Evolutionary conservation across 2,329 filamentous ascomycete species (phyloP).

Genomic region (Pseudogymnoascus sp.): DNA sequence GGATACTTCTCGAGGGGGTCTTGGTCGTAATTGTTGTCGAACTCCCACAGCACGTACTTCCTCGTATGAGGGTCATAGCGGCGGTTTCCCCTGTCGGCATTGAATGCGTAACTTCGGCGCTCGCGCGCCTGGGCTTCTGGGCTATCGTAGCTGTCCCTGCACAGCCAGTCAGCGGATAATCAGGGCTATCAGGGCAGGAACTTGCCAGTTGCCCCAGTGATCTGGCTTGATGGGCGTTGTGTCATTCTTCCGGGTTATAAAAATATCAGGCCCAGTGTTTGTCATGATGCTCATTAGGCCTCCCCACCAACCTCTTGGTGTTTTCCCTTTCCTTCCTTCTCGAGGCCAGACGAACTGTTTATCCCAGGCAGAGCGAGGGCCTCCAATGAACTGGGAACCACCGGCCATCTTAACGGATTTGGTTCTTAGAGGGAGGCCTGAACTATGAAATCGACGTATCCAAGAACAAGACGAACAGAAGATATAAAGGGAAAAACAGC

Average conservation of each 20-base stretch:
- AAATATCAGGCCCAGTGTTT: constrained; percentile 38
- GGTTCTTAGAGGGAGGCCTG: constrained; percentile 7
- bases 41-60: constrained; percentile 24
- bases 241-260: constrained; percentile 24
- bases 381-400: constrained; percentile 14
- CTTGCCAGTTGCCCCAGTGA: constrained; percentile 27
- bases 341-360: constrained; percentile 11
- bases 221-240: constrained; percentile 21
- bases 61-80: constrained; percentile 26
- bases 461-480: background rate
- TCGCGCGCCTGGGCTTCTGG: constrained; percentile 1
- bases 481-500: background rate
- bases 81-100: constrained; percentile 15
- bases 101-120: background rate
- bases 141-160: constrained; percentile 27
- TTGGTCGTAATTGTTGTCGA: constrained; percentile 11
- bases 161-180: background rate
- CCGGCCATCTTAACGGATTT: constrained; percentile 26
- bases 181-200: background rate
- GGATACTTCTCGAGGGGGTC: constrained; percentile 17
- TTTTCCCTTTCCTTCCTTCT: constrained; percentile 9
- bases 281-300: constrained; percentile 26
- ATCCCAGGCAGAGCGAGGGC: background rate
- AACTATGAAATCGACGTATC: background rate
- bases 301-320: constrained; percentile 19